Evolutionary conservation across 2,329 filamentous ascomycete genomes (phyloP), one percentile per base, ranked within the genome.

Genomic region (Arthrobotrys iridis): DNA sequence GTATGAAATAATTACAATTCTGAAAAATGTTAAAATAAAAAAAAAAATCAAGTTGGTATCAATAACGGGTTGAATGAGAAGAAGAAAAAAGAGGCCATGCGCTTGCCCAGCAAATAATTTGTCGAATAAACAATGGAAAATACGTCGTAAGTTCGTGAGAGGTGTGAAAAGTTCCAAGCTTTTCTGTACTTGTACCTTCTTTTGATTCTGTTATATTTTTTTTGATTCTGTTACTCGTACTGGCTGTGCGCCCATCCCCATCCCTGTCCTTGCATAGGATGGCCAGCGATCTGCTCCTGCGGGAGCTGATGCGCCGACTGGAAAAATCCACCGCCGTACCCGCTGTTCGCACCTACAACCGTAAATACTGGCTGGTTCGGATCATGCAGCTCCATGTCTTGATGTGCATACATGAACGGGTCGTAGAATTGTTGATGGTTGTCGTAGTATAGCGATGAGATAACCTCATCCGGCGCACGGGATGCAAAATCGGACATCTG

Each of bases 371-470:
- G 45, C 24, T 74, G 70, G 22, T 67, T 74, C 0, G 70, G 70
- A 66, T 74, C 70, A 74, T 74, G 62, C 13, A 74, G 40, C 46
- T 74, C 70, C 70, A 74, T 67, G 37, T 74, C 70, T 55, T 74
- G 70, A 63, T 74, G 70, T 7, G 62, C 55, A 41, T 74, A 74
- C 70, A 74, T 67, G 45, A 74, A 74, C 18, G 62, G 45, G 37
- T 74, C 70, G 37, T 74, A 74, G 46, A 74, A 67, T 15, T 55
- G 70, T 13, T 74, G 70, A 7, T 74, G 24, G 4, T 45, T 48
- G 15, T 74, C 45, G 30, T 74, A 74, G 43, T 67, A 67, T 46
- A 73, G 45, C n/a, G 52, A 62, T 3, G 62, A 62, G 26, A 74
- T 67, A 22, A 74, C 62, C 45, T 74, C 70, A 33, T 74, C 70